Percentiles rank a stretch among this genome's conserved stretches.
These are phyloP conservation scores for Vigna unguiculata DNA, from an alignment of 306 rosid genomes.

Conservation along the genomic window DNA sequence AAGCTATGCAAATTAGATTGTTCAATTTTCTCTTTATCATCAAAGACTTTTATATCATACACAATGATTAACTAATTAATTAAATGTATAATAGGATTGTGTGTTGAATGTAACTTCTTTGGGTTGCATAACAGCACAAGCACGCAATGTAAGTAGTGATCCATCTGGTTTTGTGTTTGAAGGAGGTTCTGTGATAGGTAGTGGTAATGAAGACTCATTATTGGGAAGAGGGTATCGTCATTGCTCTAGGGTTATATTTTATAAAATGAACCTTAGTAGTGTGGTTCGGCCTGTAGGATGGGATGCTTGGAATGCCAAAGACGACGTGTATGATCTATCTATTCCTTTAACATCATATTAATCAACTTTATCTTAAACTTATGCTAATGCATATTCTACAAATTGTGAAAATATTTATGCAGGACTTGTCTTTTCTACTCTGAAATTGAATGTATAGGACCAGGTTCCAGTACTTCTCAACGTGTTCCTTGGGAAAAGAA, in stretches of 20 bases:
- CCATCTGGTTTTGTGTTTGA: conserved; percentile 54
- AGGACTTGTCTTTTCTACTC: too few relatives aligned
- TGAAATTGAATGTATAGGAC: too few relatives aligned
- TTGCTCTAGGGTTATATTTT: conserved; percentile 57
- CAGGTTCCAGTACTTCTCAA: too few relatives aligned
- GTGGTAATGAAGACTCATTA: neutral
- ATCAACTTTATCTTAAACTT: neutral
- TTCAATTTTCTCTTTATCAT: too few relatives aligned
- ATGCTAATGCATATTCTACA: neutral
- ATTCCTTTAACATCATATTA: neutral
- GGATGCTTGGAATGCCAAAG: conserved; percentile 40
- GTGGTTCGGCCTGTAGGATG: conserved; percentile 51
- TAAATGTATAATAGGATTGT: conserved; percentile 33
- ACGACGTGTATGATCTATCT: conserved; percentile 37
- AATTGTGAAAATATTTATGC: neutral
- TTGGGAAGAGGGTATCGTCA: conserved; percentile 59
- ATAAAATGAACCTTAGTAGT: neutral
- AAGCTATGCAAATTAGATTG: too few relatives aligned
- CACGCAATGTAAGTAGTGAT: conserved; percentile 10
- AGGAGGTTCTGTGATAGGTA: conserved; percentile 41
- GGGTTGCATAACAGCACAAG: conserved; percentile 58
- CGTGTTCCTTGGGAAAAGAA: too few relatives aligned
- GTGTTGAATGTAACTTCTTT: neutral
- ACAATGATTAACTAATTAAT: neutral
- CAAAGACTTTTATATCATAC: too few relatives aligned